Conservation (phyloP, 345 rosid genomes). For the Bretschneidera sinensis region DNA sequence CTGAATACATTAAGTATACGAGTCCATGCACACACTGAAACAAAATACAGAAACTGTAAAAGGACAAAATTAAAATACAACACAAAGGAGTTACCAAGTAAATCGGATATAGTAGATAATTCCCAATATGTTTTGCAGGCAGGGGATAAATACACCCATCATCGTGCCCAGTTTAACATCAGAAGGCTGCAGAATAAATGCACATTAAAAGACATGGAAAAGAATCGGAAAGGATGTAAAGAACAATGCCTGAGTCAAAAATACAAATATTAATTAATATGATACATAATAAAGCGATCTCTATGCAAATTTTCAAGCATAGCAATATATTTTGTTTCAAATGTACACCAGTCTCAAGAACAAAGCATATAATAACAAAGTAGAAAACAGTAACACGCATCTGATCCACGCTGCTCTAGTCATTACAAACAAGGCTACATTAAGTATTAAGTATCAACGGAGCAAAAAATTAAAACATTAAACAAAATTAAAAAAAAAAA, state of each 20-base stretch:
- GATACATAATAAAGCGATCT: not conserved
- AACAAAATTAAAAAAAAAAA: too few species aligned
- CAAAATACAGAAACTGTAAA: not conserved
- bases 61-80: too few species aligned
- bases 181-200: constrained; percentile 49
- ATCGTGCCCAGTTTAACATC: constrained; percentile 81
- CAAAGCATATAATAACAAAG: not conserved
- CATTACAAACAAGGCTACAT: not conserved
- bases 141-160: constrained; percentile 99
- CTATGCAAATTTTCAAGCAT: not conserved
- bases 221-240: not conserved
- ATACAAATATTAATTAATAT: too few species aligned
- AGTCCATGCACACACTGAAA: too few species aligned
- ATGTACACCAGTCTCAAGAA: not conserved
- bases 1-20: not conserved
- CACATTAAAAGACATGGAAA: constrained; percentile 23
- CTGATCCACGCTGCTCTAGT: too few species aligned
- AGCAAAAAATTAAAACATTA: too few species aligned
- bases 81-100: constrained; percentile 62
- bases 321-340: not conserved
- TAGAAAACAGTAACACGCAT: too few species aligned
- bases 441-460: too few species aligned
- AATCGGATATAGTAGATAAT: constrained; percentile 97
- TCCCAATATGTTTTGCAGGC: constrained; percentile 97
- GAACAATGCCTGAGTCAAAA: not conserved